phyloP scores from a whole-genome alignment of 73 alveolate species.

The Symbiodinium pilosum region DNA sequence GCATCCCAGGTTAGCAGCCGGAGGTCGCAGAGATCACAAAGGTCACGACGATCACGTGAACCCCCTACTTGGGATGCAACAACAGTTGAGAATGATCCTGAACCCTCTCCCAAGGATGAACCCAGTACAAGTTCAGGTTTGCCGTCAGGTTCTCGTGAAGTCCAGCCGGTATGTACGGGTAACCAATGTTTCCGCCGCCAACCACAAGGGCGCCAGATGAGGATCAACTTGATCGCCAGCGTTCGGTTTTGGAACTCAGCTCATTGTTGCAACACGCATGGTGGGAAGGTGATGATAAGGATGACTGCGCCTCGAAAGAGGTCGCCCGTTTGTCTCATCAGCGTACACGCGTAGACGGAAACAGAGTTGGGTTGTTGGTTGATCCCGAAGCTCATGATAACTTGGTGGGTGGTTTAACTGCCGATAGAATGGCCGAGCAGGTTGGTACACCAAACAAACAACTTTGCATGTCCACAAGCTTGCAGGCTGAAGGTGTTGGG shows the following conservation, averaged over 20 bases:
- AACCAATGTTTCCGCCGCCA: background rate
- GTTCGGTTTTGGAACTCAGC: background rate
- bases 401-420: background rate
- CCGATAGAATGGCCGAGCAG: background rate
- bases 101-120: background rate
- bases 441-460: too few relatives aligned
- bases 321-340: background rate
- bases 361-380: background rate
- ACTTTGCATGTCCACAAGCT: background rate
- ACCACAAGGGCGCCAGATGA: background rate
- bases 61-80: background rate
- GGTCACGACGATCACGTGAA: background rate
- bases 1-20: background rate
- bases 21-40: background rate
- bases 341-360: background rate
- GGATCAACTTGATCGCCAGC: background rate
- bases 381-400: conserved; percentile 42
- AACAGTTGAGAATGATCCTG: background rate
- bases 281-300: background rate
- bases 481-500: background rate
- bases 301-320: background rate
- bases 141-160: background rate
- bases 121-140: background rate
- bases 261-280: background rate
- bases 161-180: background rate